These are phyloP conservation scores for Knoxia roxburghii DNA, from an alignment of 257 asterid species.

Conservation along the genomic window DNA sequence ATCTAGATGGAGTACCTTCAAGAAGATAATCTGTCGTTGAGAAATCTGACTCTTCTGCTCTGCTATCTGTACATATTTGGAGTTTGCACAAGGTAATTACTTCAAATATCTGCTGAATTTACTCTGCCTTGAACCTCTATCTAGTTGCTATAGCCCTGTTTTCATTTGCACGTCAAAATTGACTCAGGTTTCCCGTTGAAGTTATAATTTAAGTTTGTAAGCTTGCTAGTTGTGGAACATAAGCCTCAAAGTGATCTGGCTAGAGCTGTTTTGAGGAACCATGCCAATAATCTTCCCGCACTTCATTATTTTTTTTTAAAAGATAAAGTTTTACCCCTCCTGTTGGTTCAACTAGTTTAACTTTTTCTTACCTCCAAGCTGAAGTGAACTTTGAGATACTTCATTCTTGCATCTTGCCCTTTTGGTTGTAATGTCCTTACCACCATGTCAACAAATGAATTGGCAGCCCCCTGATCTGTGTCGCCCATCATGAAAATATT, in stretches of 20 bases:
- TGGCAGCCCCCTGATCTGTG: not conserved
- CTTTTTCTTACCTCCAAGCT: not conserved
- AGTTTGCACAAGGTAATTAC: constrained; percentile 72
- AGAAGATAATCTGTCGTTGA: constrained; percentile 79
- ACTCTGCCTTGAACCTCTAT: not conserved
- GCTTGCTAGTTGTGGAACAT: not conserved
- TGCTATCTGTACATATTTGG: constrained; percentile 77
- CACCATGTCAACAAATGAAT: not conserved
- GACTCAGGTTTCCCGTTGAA: not conserved
- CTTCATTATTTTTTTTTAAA: not conserved
- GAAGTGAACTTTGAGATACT: not conserved
- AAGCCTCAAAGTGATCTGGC: not conserved
- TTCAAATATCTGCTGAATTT: constrained; percentile 1
- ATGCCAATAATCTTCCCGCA: not conserved
- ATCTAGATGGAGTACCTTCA: constrained; percentile 78
- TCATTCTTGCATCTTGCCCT: not conserved
- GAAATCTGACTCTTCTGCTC: constrained; percentile 77
- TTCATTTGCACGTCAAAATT: not conserved
- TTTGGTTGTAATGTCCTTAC: not conserved
- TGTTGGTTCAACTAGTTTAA: no score
- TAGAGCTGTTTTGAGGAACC: not conserved
- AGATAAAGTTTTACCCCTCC: not conserved
- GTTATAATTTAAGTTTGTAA: not conserved
- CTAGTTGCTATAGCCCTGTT: not conserved
- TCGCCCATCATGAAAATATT: not conserved